phyloP scores from a whole-genome alignment of 2,329 filamentous ascomycete species.

The Fusarium denticulatum region DNA sequence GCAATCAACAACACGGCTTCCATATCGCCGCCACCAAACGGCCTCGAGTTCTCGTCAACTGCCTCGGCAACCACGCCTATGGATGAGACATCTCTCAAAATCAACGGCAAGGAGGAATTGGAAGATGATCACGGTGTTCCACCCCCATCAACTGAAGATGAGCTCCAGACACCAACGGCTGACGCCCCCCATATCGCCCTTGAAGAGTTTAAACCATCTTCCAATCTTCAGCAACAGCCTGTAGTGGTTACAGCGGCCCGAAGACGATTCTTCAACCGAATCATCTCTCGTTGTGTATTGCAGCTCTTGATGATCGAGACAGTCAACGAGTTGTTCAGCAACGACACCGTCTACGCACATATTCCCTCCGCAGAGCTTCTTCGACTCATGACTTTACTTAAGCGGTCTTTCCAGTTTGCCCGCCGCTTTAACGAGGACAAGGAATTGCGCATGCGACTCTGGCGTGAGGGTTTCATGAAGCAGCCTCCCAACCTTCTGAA shows the following conservation, averaged over 20 bases:
- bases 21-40: conserved; percentile 62
- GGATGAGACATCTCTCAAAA: conserved; percentile 68
- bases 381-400: conserved; percentile 90
- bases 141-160: conserved; percentile 49
- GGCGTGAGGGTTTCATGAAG: conserved; percentile 99
- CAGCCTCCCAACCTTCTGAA: conserved; percentile 97
- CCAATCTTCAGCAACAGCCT: conserved; percentile 83
- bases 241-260: conserved; percentile 93
- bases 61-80: conserved; percentile 51
- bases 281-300: conserved; percentile 97
- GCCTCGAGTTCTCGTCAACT: conserved; percentile 60
- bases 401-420: conserved; percentile 96
- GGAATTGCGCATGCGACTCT: conserved; percentile 91
- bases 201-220: conserved; percentile 87
- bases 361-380: conserved; percentile 92
- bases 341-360: conserved; percentile 91
- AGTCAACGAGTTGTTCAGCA: conserved; percentile 97
- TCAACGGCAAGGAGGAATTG: conserved; percentile 63
- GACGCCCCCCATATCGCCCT: conserved; percentile 60
- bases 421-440: conserved; percentile 98
- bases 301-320: conserved; percentile 99
- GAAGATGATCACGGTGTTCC: conserved; percentile 48
- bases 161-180: conserved; percentile 46
- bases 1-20: conserved; percentile 64
- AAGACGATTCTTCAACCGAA: conserved; percentile 96